A percentile compares a stretch with the other conserved stretches of the same genome.
These are phyloP conservation scores for Bullera alba DNA, from an alignment of 768 basidiomycete species.

Conservation along the genomic window DNA sequence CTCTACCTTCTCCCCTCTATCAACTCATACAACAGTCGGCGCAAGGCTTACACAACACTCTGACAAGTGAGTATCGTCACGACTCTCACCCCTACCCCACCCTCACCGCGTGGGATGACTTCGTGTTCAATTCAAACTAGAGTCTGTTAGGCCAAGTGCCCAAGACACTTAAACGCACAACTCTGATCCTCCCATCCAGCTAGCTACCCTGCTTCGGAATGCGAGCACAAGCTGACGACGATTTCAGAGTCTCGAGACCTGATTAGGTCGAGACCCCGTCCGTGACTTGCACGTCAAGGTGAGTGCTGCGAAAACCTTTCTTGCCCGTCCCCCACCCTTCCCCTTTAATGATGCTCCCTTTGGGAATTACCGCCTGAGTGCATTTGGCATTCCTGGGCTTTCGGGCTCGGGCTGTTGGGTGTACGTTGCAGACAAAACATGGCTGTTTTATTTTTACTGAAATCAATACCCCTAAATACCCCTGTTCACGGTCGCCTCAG, in stretches of 20 bases:
- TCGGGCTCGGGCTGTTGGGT: slow-evolving; percentile 19
- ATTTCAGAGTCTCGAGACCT: no score
- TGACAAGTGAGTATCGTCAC: neutral
- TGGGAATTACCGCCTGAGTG: slow-evolving; percentile 46
- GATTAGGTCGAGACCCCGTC: neutral
- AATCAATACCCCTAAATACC: slow-evolving; percentile 2
- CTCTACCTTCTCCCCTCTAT: neutral
- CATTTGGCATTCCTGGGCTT: slow-evolving; percentile 15
- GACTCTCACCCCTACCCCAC: neutral
- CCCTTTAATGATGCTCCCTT: slow-evolving; percentile 37
- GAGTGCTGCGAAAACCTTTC: neutral
- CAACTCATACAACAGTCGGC: slow-evolving; percentile 1
- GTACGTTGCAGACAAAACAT: slow-evolving; percentile 40
- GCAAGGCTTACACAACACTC: neutral
- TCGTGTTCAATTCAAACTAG: slow-evolving; percentile 45
- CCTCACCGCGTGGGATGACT: slow-evolving; percentile 25
- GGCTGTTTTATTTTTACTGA: slow-evolving; percentile 44
- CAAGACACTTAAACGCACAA: slow-evolving; percentile 43
- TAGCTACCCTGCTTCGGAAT: no score
- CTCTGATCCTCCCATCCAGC: slow-evolving; percentile 28
- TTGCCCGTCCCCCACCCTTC: neutral
- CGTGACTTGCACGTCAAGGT: neutral
- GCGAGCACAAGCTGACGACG: no score
- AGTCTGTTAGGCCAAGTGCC: slow-evolving; percentile 45
- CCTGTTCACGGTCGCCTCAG: no score